phyloP scores from a whole-genome alignment of 2,329 filamentous ascomycete genomes.

The Alternaria rosae region DNA sequence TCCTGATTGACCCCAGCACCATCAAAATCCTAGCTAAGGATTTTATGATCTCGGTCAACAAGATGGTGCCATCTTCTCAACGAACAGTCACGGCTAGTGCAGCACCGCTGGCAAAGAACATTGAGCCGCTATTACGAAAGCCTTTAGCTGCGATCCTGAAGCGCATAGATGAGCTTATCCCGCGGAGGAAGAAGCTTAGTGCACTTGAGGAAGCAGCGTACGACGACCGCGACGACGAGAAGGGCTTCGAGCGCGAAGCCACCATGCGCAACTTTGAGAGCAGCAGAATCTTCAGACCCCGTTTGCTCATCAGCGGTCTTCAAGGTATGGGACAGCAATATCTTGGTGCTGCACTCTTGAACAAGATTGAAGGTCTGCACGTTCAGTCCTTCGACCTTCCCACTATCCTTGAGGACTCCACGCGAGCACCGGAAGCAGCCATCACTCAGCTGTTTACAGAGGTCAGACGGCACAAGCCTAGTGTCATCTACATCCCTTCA shows the following conservation, averaged over 20 bases:
- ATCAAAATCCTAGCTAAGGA: constrained; percentile 91
- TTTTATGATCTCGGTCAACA: constrained; percentile 96
- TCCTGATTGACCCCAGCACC: constrained; percentile 82
- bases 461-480: constrained; percentile 91
- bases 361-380: constrained; percentile 91
- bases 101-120: constrained; percentile 76
- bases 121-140: constrained; percentile 80
- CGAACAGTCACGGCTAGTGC: constrained; percentile 86
- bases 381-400: constrained; percentile 94
- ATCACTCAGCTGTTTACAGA: constrained; percentile 91
- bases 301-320: constrained; percentile 81
- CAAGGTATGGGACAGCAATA: constrained; percentile 95
- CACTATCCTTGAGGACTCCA: constrained; percentile 82
- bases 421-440: constrained; percentile 83
- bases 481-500: constrained; percentile 92
- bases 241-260: constrained; percentile 84
- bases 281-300: constrained; percentile 85
- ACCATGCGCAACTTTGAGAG: constrained; percentile 77
- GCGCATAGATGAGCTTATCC: constrained; percentile 77
- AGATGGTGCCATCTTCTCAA: constrained; percentile 94
- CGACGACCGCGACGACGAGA: constrained; percentile 80
- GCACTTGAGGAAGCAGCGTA: constrained; percentile 96
- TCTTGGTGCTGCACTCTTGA: constrained; percentile 81
- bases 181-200: constrained; percentile 83
- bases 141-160: constrained; percentile 74